Conservation (phyloP, 805 yeast species). For the Helenozyma rhizophorensis region DNA sequence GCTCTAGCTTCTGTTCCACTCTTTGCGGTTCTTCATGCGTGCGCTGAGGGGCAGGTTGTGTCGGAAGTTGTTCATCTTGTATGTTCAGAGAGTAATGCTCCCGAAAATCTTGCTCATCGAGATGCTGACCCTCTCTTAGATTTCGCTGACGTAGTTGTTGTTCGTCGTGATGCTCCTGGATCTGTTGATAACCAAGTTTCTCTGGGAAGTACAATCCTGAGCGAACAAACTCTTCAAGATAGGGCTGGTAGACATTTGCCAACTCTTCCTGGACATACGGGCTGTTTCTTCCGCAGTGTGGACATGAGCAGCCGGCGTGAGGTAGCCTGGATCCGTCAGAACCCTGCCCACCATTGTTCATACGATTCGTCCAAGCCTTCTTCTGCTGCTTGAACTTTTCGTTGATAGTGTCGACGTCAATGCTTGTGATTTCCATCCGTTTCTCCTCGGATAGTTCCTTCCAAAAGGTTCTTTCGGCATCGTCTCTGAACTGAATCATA, state of each 20-base stretch:
- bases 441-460: constrained; percentile 9
- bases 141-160: too few species aligned
- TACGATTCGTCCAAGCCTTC: constrained; percentile 2
- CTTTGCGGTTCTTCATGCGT: too few species aligned
- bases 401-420: constrained; percentile 67
- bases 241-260: constrained; percentile 65
- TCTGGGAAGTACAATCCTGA: constrained; percentile 9
- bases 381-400: constrained; percentile 44
- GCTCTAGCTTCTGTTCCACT: too few species aligned
- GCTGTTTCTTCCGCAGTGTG: constrained; percentile 73
- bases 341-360: constrained; percentile 4
- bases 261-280: constrained; percentile 71
- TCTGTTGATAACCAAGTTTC: too few species aligned
- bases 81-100: background rate
- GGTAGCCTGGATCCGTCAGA: constrained; percentile 6
- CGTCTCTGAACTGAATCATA: constrained; percentile 9
- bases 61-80: background rate
- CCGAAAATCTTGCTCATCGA: too few species aligned
- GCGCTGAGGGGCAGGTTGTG: background rate
- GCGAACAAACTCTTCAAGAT: constrained; percentile 47
- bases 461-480: constrained; percentile 13
- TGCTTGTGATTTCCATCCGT: constrained; percentile 32
- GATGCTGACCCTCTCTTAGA: too few species aligned
- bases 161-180: too few species aligned
- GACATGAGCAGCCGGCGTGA: constrained; percentile 53